Evolutionary conservation across 1,139 yeast species (phyloP).

Genomic region (Yamadazyma taylorii): DNA sequence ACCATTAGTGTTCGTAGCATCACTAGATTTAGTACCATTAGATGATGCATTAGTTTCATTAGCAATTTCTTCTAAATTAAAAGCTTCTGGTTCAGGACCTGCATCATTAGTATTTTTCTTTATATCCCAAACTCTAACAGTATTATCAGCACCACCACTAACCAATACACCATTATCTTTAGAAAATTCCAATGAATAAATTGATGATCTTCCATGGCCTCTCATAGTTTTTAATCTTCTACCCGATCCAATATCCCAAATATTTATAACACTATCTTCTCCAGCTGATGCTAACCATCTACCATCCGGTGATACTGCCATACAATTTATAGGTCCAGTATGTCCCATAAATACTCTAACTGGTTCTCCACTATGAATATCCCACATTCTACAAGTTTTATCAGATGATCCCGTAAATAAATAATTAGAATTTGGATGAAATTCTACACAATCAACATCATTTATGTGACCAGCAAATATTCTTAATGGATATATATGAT

Average conservation of each 20-base stretch:
- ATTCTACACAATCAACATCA: slow-evolving; percentile 93
- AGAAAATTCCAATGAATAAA: slow-evolving; percentile 83
- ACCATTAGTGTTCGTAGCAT: slow-evolving; percentile 6
- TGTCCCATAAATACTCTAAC: slow-evolving; percentile 96
- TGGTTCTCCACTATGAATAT: slow-evolving; percentile 81
- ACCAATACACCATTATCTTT: slow-evolving; percentile 87
- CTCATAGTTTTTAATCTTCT: slow-evolving; percentile 77
- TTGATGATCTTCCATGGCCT: slow-evolving; percentile 89
- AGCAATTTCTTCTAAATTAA: slow-evolving; percentile 28
- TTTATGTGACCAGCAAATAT: slow-evolving; percentile 97
- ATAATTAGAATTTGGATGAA: slow-evolving; percentile 95
- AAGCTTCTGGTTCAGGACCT: slow-evolving; percentile 79
- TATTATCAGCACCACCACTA: slow-evolving; percentile 90
- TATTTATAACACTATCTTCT: slow-evolving; percentile 83
- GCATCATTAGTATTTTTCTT: slow-evolving; percentile 80
- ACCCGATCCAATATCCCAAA: slow-evolving; percentile 96
- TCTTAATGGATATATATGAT: slow-evolving; percentile 92
- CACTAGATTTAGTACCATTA: slow-evolving; percentile 15
- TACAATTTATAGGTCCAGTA: slow-evolving; percentile 79
- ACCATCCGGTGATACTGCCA: slow-evolving; percentile 95
- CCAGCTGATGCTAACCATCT: slow-evolving; percentile 96
- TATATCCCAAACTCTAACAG: slow-evolving; percentile 95
- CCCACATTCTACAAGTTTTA: slow-evolving; percentile 98
- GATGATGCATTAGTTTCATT: slow-evolving; percentile 23
- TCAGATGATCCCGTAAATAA: slow-evolving; percentile 94